These are phyloP conservation scores for Torulaspora delbrueckii DNA, from an alignment of 805 yeast genomes.

Conservation along the genomic window DNA sequence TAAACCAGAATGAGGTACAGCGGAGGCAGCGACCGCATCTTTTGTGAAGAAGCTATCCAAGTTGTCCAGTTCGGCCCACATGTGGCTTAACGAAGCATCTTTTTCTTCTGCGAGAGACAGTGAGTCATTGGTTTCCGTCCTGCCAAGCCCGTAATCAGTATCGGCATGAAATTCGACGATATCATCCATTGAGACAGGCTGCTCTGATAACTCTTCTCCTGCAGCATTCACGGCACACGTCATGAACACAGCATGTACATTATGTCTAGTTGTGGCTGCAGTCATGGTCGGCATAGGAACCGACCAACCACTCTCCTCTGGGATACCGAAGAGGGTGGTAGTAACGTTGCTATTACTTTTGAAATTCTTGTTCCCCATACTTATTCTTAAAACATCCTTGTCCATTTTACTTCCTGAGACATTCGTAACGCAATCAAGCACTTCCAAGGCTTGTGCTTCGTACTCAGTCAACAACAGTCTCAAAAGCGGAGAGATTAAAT, in stretches of 20 bases:
- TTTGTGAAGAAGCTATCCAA: conserved; percentile 84
- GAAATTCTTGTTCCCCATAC: conserved; percentile 75
- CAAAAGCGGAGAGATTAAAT: conserved; percentile 82
- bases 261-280: conserved; percentile 82
- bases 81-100: conserved; percentile 75
- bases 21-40: conserved; percentile 32
- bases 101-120: conserved; percentile 47
- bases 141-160: conserved; percentile 28
- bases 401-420: conserved; percentile 91
- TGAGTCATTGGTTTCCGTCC: conserved; percentile 29
- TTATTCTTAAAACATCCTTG: conserved; percentile 85
- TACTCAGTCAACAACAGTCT: conserved; percentile 75
- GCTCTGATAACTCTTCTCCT: conserved; percentile 18
- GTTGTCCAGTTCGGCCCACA: conserved; percentile 90
- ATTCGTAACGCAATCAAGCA: conserved; percentile 74
- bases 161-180: conserved; percentile 34
- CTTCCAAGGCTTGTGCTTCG: conserved; percentile 86
- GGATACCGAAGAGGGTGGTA: conserved; percentile 89
- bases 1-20: conserved; percentile 15
- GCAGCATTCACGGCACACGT: conserved; percentile 52
- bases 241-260: conserved; percentile 91
- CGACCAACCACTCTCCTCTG: conserved; percentile 91
- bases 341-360: conserved; percentile 79
- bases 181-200: conserved; percentile 24
- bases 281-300: conserved; percentile 92